A percentile compares a stretch with the other conserved stretches of the same genome.
These are phyloP conservation scores for Cordyceps fumosorosea DNA, from an alignment of 2,329 filamentous ascomycete genomes.

Conservation along the genomic window DNA sequence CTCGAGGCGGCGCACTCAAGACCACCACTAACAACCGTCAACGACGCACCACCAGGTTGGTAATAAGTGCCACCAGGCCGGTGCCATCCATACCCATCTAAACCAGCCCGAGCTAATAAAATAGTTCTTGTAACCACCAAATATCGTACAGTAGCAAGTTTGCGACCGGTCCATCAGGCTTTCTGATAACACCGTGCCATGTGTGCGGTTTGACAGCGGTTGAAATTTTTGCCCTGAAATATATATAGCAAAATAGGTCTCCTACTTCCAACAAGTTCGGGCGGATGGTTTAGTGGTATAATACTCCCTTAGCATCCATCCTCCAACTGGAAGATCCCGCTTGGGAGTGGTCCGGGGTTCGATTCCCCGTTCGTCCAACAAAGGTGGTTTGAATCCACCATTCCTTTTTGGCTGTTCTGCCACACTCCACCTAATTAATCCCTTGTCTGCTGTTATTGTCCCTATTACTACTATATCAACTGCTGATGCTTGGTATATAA, in stretches of 20 bases:
- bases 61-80: no score
- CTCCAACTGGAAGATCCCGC: slow-evolving; percentile 5
- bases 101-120: no score
- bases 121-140: no score
- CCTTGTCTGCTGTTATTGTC: fast-evolving
- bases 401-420: not conserved
- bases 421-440: no score
- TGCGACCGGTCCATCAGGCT: not conserved
- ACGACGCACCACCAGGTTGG: no score
- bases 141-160: no score
- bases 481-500: not conserved
- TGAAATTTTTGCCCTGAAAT: not conserved
- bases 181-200: no score
- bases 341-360: slow-evolving; percentile 16
- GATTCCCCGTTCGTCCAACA: slow-evolving; percentile 15
- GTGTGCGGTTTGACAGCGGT: not conserved
- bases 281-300: slow-evolving; percentile 17
- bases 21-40: no score
- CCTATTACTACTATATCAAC: not conserved
- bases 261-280: not conserved
- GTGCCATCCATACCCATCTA: no score
- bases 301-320: slow-evolving; percentile 15
- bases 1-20: no score
- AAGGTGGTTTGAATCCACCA: slow-evolving; percentile 14
- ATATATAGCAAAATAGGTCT: not conserved